These are phyloP conservation scores for Nitzschia sp. DNA, from an alignment of 108 stramenopile genomes.

Conservation along the genomic window DNA sequence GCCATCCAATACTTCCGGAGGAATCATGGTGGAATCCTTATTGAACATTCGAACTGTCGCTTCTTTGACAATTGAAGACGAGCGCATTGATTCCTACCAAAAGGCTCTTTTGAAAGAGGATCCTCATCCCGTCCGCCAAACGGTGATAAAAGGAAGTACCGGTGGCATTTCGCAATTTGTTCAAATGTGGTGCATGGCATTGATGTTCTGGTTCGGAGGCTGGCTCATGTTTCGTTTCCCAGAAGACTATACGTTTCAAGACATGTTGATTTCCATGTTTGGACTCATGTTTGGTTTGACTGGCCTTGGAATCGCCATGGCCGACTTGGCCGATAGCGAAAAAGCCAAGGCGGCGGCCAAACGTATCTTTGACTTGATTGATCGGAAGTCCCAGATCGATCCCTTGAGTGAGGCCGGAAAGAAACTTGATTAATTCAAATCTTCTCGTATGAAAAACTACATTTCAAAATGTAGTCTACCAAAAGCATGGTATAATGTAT, in stretches of 20 bases:
- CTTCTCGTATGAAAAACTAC: no score
- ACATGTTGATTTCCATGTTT: constrained; percentile 69
- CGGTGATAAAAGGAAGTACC: constrained; percentile 34
- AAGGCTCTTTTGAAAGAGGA: constrained; percentile 33
- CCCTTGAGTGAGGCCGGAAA: constrained; percentile 54
- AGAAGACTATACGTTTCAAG: constrained; percentile 36
- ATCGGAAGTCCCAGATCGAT: constrained; percentile 50
- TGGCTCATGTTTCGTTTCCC: constrained; percentile 46
- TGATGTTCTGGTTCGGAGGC: constrained; percentile 74
- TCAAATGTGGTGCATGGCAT: constrained; percentile 54
- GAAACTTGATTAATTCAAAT: constrained; percentile 34
- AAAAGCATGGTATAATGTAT: no score
- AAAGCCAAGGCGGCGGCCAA: constrained; percentile 52
- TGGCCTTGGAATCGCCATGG: constrained; percentile 53
- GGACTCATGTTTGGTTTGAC: constrained; percentile 58
- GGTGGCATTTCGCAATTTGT: constrained; percentile 44
- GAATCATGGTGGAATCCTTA: constrained; percentile 60
- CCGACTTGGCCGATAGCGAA: constrained; percentile 47
- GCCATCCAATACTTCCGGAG: constrained; percentile 42
- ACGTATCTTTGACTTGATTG: constrained; percentile 60
- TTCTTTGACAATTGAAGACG: constrained; percentile 48
- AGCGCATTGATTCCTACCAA: constrained; percentile 27
- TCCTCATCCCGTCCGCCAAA: constrained; percentile 24
- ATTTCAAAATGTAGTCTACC: no score
- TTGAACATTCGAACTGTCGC: constrained; percentile 70